phyloP scores from a whole-genome alignment of 495 filamentous ascomycete species.

The Aspergillus wentii region DNA sequence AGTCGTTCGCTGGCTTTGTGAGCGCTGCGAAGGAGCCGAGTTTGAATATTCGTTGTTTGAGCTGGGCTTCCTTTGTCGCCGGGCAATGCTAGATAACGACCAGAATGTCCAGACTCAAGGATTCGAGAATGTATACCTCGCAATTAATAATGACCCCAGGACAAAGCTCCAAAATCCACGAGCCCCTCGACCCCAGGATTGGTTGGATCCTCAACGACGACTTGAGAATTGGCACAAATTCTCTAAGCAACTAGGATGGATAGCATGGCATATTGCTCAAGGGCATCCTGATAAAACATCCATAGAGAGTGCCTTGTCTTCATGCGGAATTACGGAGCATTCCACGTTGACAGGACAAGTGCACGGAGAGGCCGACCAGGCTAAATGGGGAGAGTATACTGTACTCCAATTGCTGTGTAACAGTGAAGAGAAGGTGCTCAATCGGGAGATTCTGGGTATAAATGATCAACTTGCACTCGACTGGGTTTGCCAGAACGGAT shows the following conservation, averaged over 20 bases:
- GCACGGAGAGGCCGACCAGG: neutral
- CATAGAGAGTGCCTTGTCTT: constrained; percentile 6
- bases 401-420: constrained; percentile 8
- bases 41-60: constrained; percentile 23
- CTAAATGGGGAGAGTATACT: constrained; percentile 2
- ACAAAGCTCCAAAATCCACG: neutral
- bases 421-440: neutral
- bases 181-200: constrained; percentile 3
- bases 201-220: constrained; percentile 5
- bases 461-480: constrained; percentile 7
- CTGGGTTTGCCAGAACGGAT: constrained; percentile 7
- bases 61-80: constrained; percentile 24
- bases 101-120: constrained; percentile 11
- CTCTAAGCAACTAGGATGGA: constrained; percentile 24
- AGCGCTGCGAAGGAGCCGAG: constrained; percentile 18
- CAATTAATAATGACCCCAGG: constrained; percentile 14
- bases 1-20: constrained; percentile 22
- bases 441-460: neutral
- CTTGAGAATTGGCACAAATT: constrained; percentile 16
- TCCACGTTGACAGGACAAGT: neutral
- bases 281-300: constrained; percentile 1
- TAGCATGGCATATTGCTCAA: constrained; percentile 19
- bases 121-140: neutral
- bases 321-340: neutral
- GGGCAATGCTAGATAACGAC: constrained; percentile 14